Conservation (phyloP, 495 filamentous ascomycete genomes). For the Sabuloglossum arenarium region DNA sequence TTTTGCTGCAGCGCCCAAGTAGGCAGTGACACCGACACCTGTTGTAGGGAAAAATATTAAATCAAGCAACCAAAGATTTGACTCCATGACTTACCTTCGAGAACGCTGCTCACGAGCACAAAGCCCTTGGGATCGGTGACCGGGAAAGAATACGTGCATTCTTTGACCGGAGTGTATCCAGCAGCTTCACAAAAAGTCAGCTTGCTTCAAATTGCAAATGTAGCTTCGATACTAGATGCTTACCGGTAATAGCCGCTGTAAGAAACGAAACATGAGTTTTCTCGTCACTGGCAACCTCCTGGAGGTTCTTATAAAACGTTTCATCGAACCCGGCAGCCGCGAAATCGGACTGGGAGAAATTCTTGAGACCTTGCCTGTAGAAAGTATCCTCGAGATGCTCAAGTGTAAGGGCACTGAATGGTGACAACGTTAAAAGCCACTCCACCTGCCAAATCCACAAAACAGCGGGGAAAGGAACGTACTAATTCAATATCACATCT, state of each 20-base stretch:
- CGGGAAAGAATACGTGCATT: slow-evolving; percentile 38
- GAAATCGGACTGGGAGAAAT: slow-evolving; percentile 31
- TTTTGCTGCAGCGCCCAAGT: slow-evolving; percentile 37
- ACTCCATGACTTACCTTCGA: slow-evolving; percentile 35
- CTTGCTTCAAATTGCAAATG: neutral
- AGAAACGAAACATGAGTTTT: slow-evolving; percentile 35
- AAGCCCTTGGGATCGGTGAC: slow-evolving; percentile 26
- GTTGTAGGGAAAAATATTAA: neutral
- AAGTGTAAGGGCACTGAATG: slow-evolving; percentile 13
- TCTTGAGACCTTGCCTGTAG: slow-evolving; percentile 35
- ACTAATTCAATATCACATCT: neutral
- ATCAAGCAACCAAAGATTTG: slow-evolving; percentile 7
- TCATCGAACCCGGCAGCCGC: slow-evolving; percentile 25
- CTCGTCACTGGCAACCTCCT: slow-evolving; percentile 31
- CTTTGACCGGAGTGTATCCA: slow-evolving; percentile 25
- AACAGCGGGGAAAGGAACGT: neutral
- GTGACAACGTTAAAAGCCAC: neutral
- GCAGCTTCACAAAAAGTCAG: slow-evolving; percentile 13
- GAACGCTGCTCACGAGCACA: slow-evolving; percentile 27
- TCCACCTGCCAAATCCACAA: no score
- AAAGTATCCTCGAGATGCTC: slow-evolving; percentile 29
- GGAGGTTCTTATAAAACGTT: slow-evolving; percentile 30
- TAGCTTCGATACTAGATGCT: neutral
- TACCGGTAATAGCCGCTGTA: slow-evolving; percentile 25
- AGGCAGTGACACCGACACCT: slow-evolving; percentile 20